Conservation (phyloP, 768 basidiomycete species). For the Kwoniella bestiolae region DNA sequence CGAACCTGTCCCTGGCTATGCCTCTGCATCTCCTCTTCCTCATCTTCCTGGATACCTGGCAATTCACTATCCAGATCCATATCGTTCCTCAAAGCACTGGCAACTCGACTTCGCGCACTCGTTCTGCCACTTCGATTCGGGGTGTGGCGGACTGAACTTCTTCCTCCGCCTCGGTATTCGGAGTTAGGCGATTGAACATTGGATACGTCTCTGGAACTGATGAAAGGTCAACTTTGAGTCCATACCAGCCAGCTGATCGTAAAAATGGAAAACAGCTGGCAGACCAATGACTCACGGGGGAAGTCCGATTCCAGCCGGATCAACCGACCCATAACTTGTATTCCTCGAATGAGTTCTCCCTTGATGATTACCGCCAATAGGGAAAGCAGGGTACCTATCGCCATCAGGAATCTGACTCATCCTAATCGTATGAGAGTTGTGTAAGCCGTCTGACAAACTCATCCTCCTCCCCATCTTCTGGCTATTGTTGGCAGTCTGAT, state of each 20-base stretch:
- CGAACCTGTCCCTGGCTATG: slow-evolving; percentile 15
- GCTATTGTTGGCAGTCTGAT: slow-evolving; percentile 5
- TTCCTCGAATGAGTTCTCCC: slow-evolving; percentile 33
- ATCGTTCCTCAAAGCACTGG: slow-evolving; percentile 47
- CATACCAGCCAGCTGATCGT: neutral
- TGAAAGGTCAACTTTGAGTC: neutral
- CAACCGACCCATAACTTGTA: slow-evolving; percentile 28
- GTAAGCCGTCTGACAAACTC: slow-evolving; percentile 37
- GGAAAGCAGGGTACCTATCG: slow-evolving; percentile 50
- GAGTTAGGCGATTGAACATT: slow-evolving; percentile 17
- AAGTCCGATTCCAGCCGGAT: slow-evolving; percentile 26
- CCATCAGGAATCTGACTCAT: slow-evolving; percentile 33
- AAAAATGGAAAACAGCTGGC: neutral
- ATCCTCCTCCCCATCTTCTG: slow-evolving; percentile 23
- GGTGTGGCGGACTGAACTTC: slow-evolving; percentile 27
- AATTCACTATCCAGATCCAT: slow-evolving; percentile 43
- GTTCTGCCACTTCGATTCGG: slow-evolving; percentile 9
- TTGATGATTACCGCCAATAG: slow-evolving; percentile 24
- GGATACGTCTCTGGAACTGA: slow-evolving; percentile 22
- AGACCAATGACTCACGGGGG: slow-evolving; percentile 23
- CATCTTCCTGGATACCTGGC: slow-evolving; percentile 40
- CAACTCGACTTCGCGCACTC: slow-evolving; percentile 39
- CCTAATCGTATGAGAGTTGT: slow-evolving; percentile 25
- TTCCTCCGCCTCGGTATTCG: slow-evolving; percentile 1
- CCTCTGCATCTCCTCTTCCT: slow-evolving; percentile 27